Evolutionary conservation across 2,329 filamentous ascomycete genomes (phyloP).

Genomic region (Claviceps sp.): DNA sequence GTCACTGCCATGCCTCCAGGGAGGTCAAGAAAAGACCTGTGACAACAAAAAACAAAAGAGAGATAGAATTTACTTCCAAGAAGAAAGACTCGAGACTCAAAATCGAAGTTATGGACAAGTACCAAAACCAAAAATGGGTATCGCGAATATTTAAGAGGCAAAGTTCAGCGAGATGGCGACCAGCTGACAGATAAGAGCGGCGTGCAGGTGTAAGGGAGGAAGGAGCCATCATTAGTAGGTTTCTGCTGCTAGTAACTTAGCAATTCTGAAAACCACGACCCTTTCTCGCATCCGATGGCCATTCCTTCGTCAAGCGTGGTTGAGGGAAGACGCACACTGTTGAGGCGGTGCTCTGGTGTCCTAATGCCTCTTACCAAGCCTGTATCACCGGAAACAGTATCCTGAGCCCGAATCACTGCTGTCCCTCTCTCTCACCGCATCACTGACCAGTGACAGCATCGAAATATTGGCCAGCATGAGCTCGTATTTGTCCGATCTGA

Average conservation of each 20-base stretch:
- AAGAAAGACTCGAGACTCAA: constrained; percentile 21
- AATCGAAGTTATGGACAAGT: constrained; percentile 19
- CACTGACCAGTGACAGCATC: neutral
- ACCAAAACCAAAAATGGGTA: constrained; percentile 13
- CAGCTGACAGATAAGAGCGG: neutral
- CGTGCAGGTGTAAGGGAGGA: neutral
- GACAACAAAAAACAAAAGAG: constrained; percentile 22
- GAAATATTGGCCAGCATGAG: neutral
- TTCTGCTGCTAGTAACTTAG: neutral
- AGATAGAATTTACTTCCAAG: constrained; percentile 23
- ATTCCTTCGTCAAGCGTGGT: neutral
- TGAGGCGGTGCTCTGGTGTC: neutral
- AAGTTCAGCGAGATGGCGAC: constrained; percentile 7
- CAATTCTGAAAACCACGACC: neutral
- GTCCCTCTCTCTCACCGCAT: neutral
- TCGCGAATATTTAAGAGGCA: constrained; percentile 26
- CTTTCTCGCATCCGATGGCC: neutral
- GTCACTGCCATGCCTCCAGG: constrained; percentile 22
- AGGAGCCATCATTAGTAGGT: neutral
- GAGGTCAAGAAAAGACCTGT: constrained; percentile 13
- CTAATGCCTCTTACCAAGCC: neutral
- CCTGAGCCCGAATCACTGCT: neutral
- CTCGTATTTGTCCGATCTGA: constrained; percentile 1
- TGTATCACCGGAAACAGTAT: neutral
- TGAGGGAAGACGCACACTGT: neutral